These are phyloP conservation scores for Neophaeococcomyces mojaviensis DNA, from an alignment of 2,329 filamentous ascomycete species.

Conservation along the genomic window DNA sequence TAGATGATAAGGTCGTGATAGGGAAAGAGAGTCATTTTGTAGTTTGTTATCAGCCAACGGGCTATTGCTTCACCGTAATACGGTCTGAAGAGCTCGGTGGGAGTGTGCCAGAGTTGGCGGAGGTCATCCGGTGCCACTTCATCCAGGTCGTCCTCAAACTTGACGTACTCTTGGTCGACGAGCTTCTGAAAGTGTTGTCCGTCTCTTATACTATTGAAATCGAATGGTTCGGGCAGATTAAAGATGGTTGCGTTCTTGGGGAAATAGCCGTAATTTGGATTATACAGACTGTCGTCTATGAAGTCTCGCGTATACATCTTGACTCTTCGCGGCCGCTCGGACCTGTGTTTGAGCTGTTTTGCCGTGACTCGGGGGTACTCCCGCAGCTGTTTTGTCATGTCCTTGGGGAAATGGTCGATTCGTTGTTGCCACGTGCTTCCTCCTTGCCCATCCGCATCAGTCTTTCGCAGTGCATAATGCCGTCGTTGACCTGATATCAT, in stretches of 20 bases:
- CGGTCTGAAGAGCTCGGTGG: constrained; percentile 91
- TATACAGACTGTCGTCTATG: constrained; percentile 93
- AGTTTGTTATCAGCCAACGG: constrained; percentile 92
- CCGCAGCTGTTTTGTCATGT: constrained; percentile 73
- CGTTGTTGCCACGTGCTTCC: constrained; percentile 83
- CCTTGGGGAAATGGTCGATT: constrained; percentile 63
- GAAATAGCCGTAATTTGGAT: constrained; percentile 91
- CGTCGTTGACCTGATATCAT: constrained; percentile 28
- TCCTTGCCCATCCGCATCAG: constrained; percentile 35
- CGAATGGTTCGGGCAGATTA: constrained; percentile 80
- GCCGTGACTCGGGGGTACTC: constrained; percentile 79
- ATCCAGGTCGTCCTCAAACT: constrained; percentile 86
- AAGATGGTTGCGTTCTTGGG: constrained; percentile 96
- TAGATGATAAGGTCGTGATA: constrained; percentile 97
- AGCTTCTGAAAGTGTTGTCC: constrained; percentile 75
- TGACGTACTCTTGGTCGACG: constrained; percentile 71
- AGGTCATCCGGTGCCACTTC: constrained; percentile 62
- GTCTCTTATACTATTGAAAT: constrained; percentile 73
- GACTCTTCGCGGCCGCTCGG: constrained; percentile 72
- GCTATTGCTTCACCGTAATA: constrained; percentile 97
- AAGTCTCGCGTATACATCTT: constrained; percentile 98
- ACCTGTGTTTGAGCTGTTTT: constrained; percentile 63
- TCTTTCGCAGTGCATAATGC: constrained; percentile 31
- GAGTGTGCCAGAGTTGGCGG: constrained; percentile 95
- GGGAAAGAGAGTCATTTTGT: constrained; percentile 86